Conservation (phyloP, 805 yeast genomes). For the Martiniozyma abietophila region DNA sequence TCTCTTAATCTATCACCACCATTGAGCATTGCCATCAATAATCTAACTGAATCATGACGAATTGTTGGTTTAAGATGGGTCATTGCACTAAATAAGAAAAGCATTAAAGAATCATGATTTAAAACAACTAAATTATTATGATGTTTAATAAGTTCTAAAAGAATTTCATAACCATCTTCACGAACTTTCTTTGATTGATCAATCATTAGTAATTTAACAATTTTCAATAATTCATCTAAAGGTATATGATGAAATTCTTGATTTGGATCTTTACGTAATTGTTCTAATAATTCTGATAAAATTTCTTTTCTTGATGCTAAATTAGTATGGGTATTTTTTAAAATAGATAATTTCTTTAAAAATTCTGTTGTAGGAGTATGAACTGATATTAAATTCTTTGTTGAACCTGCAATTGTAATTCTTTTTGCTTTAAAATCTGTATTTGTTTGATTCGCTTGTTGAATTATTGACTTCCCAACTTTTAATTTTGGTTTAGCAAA, state of each 20-base stretch:
- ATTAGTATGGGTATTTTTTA: slow-evolving; percentile 39
- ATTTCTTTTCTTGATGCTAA: slow-evolving; percentile 16
- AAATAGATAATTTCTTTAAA: slow-evolving; percentile 52
- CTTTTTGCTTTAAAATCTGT: slow-evolving; percentile 73
- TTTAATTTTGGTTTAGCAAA: slow-evolving; percentile 69
- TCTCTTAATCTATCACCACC: slow-evolving; percentile 25
- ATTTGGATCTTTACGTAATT: slow-evolving; percentile 18
- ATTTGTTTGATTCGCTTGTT: slow-evolving; percentile 70
- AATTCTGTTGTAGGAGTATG: slow-evolving; percentile 11
- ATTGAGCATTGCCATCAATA: slow-evolving; percentile 50
- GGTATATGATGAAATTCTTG: slow-evolving; percentile 31
- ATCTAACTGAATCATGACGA: slow-evolving; percentile 65
- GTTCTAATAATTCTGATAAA: slow-evolving; percentile 11
- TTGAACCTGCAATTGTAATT: slow-evolving; percentile 28
- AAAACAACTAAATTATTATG: slow-evolving; percentile 35
- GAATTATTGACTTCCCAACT: slow-evolving; percentile 76
- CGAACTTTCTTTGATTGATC: slow-evolving; percentile 60
- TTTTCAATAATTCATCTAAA: slow-evolving; percentile 46
- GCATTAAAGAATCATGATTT: slow-evolving; percentile 51
- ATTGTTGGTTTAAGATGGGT: slow-evolving; percentile 77
- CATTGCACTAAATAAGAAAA: slow-evolving; percentile 86
- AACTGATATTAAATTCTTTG: slow-evolving; percentile 11
- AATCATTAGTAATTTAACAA: slow-evolving; percentile 52
- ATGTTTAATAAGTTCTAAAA: slow-evolving; percentile 7
- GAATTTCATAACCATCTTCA: slow-evolving; percentile 10